Percentiles rank a stretch among this genome's conserved stretches.
phyloP scores from a whole-genome alignment of 805 yeast genomes.

The Zygotorulaspora sp. region DNA sequence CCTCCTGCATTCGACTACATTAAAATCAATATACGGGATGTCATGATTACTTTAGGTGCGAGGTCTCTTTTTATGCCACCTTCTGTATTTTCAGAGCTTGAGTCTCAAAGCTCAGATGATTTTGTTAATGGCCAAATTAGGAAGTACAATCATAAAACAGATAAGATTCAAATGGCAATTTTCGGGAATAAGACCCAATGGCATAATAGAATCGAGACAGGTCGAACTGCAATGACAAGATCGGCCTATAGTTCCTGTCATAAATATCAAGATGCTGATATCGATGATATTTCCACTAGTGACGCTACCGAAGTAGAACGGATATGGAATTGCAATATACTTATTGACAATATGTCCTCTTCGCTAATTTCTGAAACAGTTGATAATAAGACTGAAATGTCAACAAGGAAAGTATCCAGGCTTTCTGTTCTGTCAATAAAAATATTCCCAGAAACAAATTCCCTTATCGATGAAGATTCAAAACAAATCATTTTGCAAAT shows the following conservation, averaged over 20 bases:
- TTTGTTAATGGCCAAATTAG: constrained; percentile 39
- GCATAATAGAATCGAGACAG: constrained; percentile 22
- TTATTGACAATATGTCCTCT: constrained; percentile 26
- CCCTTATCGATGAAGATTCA: constrained; percentile 18
- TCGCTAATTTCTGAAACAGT: constrained; percentile 34
- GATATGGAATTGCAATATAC: constrained; percentile 26
- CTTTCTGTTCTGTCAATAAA: constrained; percentile 26
- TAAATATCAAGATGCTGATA: constrained; percentile 14
- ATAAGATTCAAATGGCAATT: constrained; percentile 24
- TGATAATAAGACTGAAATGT: constrained; percentile 24
- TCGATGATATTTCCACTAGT: constrained; percentile 26
- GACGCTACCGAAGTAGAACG: constrained; percentile 35
- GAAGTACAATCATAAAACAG: constrained; percentile 30
- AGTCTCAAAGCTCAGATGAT: constrained; percentile 38
- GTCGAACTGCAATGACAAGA: constrained; percentile 20
- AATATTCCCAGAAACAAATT: constrained; percentile 25
- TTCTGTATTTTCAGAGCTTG: constrained; percentile 33
- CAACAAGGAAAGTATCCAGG: constrained; percentile 33
- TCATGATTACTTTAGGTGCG: constrained; percentile 36
- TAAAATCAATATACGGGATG: constrained; percentile 23
- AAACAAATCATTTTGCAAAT: constrained; percentile 26
- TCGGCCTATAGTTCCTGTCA: constrained; percentile 16
- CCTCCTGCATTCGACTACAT: constrained; percentile 36
- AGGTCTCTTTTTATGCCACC: constrained; percentile 43
- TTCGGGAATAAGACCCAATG: constrained; percentile 28